A percentile compares a stretch with the other conserved stretches of the same genome.
Evolutionary conservation across 495 filamentous ascomycete species (phyloP).

Genomic region (Penicillium daleae): DNA sequence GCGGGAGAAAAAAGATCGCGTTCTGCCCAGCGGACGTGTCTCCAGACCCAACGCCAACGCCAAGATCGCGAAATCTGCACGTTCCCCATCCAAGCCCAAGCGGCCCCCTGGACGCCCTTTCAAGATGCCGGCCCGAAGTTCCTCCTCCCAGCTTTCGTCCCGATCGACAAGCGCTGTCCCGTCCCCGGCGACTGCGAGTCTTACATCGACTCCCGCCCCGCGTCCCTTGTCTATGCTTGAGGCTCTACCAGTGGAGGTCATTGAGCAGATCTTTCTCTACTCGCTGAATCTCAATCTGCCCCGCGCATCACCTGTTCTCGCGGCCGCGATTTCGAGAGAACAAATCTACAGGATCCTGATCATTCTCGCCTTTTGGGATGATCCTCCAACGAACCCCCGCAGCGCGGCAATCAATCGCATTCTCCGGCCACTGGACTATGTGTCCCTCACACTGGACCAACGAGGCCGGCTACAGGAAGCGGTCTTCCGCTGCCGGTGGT

Average conservation of each 20-base stretch:
- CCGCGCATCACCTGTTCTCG: conserved; percentile 43
- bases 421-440: conserved; percentile 41
- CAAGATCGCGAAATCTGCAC: conserved; percentile 11
- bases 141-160: conserved; percentile 3
- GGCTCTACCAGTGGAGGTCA: conserved; percentile 54
- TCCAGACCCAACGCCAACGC: background rate
- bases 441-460: conserved; percentile 23
- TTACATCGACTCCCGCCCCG: conserved; percentile 14
- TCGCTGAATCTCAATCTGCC: conserved; percentile 53
- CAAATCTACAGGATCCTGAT: conserved; percentile 45
- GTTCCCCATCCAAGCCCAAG: conserved; percentile 9
- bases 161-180: background rate
- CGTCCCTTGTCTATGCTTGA: conserved; percentile 48
- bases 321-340: conserved; percentile 45
- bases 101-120: conserved; percentile 21
- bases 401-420: conserved; percentile 29
- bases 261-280: conserved; percentile 57
- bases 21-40: background rate
- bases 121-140: conserved; percentile 18
- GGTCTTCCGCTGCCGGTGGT: conserved; percentile 45
- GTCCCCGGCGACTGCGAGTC: conserved; percentile 2
- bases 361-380: conserved; percentile 47
- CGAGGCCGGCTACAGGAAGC: conserved; percentile 36
- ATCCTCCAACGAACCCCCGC: conserved; percentile 10
- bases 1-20: background rate